A percentile compares a stretch with the other conserved stretches of the same genome.
Evolutionary conservation across 1,139 yeast species (phyloP).

Genomic region (Lodderomyces orthopsilosis): DNA sequence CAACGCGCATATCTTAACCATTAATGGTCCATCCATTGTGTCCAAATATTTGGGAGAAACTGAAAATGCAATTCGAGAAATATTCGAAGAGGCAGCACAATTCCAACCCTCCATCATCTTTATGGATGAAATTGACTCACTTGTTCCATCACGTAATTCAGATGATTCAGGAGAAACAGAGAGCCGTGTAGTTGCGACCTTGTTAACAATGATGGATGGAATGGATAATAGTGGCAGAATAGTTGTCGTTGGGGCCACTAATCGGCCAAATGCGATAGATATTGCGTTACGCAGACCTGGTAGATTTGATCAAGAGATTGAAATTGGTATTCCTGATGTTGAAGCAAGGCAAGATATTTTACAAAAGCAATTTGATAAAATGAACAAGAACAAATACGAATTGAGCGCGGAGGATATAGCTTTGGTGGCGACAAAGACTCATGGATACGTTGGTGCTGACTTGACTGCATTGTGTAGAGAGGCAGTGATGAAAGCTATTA

Average conservation of each 20-base stretch:
- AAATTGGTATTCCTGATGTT: slow-evolving; percentile 74
- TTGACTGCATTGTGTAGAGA: slow-evolving; percentile 84
- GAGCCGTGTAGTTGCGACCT: slow-evolving; percentile 83
- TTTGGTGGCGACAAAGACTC: slow-evolving; percentile 62
- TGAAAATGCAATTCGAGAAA: slow-evolving; percentile 75
- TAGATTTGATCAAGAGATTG: slow-evolving; percentile 83
- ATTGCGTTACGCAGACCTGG: slow-evolving; percentile 58
- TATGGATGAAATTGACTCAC: slow-evolving; percentile 89
- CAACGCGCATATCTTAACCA: slow-evolving; percentile 77
- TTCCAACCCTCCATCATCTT: slow-evolving; percentile 85
- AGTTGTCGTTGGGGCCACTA: slow-evolving; percentile 79
- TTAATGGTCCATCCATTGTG: slow-evolving; percentile 89
- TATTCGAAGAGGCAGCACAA: slow-evolving; percentile 77
- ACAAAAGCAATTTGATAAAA: slow-evolving; percentile 54
- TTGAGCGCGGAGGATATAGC: slow-evolving; percentile 53
- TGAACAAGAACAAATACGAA: slow-evolving; percentile 55
- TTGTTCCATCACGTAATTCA: slow-evolving; percentile 76
- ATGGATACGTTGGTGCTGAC: slow-evolving; percentile 75
- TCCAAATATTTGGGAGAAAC: slow-evolving; percentile 94
- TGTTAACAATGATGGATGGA: slow-evolving; percentile 87
- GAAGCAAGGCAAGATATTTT: slow-evolving; percentile 66
- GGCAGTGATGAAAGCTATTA: slow-evolving; percentile 80
- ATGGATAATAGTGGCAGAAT: slow-evolving; percentile 68
- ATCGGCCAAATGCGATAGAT: slow-evolving; percentile 78
- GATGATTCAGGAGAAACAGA: slow-evolving; percentile 92